phyloP scores from a whole-genome alignment of 352 stramenopile genomes.

The Globisporangium megalacanthum region DNA sequence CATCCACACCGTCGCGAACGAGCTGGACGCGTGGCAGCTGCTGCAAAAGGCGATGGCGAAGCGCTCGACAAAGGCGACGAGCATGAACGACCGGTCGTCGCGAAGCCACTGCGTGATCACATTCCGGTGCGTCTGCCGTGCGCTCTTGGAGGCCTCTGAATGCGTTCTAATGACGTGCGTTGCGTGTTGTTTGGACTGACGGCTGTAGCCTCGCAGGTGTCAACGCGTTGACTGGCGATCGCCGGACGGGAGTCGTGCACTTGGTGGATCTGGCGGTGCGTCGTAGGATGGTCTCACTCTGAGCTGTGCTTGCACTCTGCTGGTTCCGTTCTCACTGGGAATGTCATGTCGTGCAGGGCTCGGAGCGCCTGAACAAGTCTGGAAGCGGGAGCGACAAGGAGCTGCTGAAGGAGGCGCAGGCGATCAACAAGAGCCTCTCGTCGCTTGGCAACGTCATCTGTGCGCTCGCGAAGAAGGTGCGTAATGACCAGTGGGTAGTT shows the following conservation, averaged over 20 bases:
- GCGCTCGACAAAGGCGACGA: conserved; percentile 77
- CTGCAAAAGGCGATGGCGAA: conserved; percentile 51
- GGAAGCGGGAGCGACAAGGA: conserved; percentile 72
- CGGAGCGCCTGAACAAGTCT: conserved; percentile 75
- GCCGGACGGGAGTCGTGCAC: conserved; percentile 63
- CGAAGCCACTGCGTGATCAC: conserved; percentile 84
- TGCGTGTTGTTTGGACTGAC: background rate
- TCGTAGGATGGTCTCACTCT: background rate
- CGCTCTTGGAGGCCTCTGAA: background rate
- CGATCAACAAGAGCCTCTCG: conserved; percentile 87
- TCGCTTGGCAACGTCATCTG: conserved; percentile 80
- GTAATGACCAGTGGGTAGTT: background rate
- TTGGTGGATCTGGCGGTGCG: conserved; percentile 74
- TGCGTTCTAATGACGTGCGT: background rate
- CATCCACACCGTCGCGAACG: conserved; percentile 42
- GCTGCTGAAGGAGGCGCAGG: conserved; percentile 76
- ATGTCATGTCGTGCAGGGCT: conserved; percentile 37
- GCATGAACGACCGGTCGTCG: conserved; percentile 83
- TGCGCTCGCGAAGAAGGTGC: conserved; percentile 77
- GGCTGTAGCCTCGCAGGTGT: conserved; percentile 44
- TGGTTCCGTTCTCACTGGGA: too few species aligned
- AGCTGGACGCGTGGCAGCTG: conserved; percentile 62
- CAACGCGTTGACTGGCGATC: conserved; percentile 51
- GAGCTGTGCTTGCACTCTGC: too few species aligned
- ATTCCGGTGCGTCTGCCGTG: conserved; percentile 39